Percentiles rank a stretch among this genome's conserved stretches.
Conservation (phyloP, 441 rosid species). For the Dalechampia spathulata region DNA sequence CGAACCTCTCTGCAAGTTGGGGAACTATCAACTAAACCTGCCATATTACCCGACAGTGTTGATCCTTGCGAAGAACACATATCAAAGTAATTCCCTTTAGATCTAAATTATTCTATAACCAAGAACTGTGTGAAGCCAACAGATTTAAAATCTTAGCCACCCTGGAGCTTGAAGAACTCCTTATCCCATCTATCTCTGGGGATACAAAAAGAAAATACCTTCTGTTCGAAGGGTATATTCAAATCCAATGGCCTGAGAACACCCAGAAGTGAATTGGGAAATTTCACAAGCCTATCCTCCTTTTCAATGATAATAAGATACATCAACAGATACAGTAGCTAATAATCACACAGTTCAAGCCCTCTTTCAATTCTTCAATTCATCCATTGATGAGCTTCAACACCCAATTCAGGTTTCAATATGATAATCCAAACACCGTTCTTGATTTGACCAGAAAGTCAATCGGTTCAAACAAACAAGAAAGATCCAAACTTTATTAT, state of each 20-base stretch:
- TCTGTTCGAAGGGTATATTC: constrained; percentile 27
- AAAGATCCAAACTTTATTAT: background rate
- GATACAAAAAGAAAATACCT: constrained; percentile 32
- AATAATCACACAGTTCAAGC: constrained; percentile 19
- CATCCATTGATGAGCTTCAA: constrained; percentile 22
- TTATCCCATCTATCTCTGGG: constrained; percentile 90
- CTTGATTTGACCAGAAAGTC: background rate
- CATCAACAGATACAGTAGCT: constrained; percentile 47
- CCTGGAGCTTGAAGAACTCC: constrained; percentile 47
- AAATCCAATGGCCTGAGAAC: constrained; percentile 46
- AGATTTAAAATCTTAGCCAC: constrained; percentile 31
- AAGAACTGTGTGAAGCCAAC: constrained; percentile 1
- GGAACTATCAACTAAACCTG: constrained; percentile 55
- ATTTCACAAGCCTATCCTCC: constrained; percentile 58
- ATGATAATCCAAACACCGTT: background rate
- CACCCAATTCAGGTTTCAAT: background rate
- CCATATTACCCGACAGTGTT: constrained; percentile 51
- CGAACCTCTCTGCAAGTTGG: constrained; percentile 30
- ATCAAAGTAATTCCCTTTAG: constrained; percentile 11
- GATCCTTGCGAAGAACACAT: constrained; percentile 74
- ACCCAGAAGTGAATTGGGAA: constrained; percentile 39
- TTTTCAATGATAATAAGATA: constrained; percentile 41
- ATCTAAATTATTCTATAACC: constrained; percentile 11
- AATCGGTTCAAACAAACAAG: background rate
- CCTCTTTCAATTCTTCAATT: constrained; percentile 19